Evolutionary conservation across 345 rosid species (phyloP).

Genomic region (Salix suchowensis): DNA sequence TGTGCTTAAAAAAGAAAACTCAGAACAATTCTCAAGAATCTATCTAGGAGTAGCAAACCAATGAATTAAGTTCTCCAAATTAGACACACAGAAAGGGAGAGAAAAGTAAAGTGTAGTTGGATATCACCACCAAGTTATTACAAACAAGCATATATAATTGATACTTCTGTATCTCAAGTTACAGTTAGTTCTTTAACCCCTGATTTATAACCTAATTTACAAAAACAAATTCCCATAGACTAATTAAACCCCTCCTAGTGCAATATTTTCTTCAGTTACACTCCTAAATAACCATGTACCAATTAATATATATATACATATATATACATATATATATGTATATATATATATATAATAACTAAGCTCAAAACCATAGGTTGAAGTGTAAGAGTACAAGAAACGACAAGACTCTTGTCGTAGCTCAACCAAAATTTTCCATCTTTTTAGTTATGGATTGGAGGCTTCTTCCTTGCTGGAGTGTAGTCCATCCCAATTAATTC

Average conservation of each 20-base stretch:
- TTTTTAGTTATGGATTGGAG: slow-evolving; percentile 58
- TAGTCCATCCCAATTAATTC: slow-evolving; percentile 49
- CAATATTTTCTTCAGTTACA: neutral
- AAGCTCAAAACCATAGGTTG: neutral
- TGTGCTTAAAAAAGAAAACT: too few relatives aligned
- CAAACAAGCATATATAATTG: neutral
- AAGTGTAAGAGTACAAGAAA: neutral
- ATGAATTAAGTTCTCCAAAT: too few relatives aligned
- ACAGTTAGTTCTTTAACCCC: neutral
- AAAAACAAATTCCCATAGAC: neutral
- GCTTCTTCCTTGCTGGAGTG: slow-evolving; percentile 51
- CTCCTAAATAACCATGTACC: neutral
- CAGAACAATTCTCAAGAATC: too few relatives aligned
- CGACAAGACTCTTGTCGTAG: neutral
- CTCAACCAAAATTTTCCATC: slow-evolving; percentile 7
- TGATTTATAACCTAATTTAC: neutral
- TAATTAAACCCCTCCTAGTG: neutral
- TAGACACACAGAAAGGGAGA: too few relatives aligned
- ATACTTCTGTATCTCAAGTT: neutral
- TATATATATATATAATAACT: neutral
- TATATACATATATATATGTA: neutral
- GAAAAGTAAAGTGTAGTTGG: neutral
- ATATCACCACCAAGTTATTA: neutral
- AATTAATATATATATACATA: neutral
- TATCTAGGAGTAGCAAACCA: too few relatives aligned